Evolutionary conservation across 1,284 basidiomycete genomes (phyloP).

Genomic region (Leccinum huronense): DNA sequence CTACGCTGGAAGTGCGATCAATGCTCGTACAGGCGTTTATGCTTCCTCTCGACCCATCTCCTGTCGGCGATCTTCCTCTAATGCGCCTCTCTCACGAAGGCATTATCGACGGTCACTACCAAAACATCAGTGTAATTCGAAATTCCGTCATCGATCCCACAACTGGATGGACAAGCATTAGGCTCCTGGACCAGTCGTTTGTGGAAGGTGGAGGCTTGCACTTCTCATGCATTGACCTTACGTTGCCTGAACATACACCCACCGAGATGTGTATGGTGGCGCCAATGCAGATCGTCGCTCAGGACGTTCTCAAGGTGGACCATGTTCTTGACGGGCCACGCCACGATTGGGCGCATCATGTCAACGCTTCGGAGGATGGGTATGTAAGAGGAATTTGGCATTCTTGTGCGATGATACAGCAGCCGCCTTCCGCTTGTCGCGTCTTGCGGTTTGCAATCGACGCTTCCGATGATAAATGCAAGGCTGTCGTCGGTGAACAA

Average conservation of each 20-base stretch:
- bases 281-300: background rate
- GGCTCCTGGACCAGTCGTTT: background rate
- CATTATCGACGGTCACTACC: background rate
- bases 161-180: background rate
- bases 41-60: background rate
- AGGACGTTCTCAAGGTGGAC: background rate
- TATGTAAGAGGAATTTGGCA: background rate
- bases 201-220: background rate
- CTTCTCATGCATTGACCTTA: slow-evolving; percentile 1
- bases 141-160: background rate
- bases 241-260: background rate
- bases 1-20: background rate
- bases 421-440: background rate
- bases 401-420: background rate
- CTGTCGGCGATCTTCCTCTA: background rate
- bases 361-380: background rate
- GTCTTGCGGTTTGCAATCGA: background rate
- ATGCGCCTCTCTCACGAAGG: background rate
- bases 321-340: background rate
- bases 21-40: background rate
- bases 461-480: background rate
- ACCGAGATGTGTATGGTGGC: background rate
- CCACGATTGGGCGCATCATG: background rate
- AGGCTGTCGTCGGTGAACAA: background rate
- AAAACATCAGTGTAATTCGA: background rate